These are phyloP conservation scores for Populus davidiana DNA, from an alignment of 345 rosid species.

Conservation along the genomic window DNA sequence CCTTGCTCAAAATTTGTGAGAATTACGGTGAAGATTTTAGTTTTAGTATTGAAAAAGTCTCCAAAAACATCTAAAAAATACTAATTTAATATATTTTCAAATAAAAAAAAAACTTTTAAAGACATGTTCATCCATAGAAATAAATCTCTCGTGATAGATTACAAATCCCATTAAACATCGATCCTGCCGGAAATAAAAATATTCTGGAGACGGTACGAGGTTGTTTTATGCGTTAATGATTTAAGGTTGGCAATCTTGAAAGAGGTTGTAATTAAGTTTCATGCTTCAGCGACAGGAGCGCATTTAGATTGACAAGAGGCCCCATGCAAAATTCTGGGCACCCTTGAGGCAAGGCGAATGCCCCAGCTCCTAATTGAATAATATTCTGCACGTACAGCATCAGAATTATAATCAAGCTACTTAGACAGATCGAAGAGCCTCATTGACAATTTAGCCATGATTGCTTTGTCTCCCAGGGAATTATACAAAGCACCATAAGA, in stretches of 20 bases:
- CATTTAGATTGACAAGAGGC: not conserved
- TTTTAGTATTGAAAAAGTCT: too few species aligned
- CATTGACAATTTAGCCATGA: not conserved
- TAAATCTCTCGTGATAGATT: not conserved
- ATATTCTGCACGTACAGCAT: not conserved
- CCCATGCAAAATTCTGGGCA: not conserved
- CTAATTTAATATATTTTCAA: too few species aligned
- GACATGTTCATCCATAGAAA: too few species aligned
- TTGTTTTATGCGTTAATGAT: not conserved
- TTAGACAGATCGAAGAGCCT: not conserved
- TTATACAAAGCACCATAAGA: not conserved
- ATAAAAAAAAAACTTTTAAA: too few species aligned
- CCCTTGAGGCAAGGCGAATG: not conserved
- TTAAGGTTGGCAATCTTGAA: not conserved
- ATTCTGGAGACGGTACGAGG: not conserved
- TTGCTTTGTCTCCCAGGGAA: not conserved
- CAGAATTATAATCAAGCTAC: not conserved
- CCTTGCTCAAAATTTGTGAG: too few species aligned
- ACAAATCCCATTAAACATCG: not conserved
- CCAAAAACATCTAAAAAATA: too few species aligned
- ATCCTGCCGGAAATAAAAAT: not conserved
- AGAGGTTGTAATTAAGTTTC: not conserved
- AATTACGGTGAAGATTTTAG: too few species aligned
- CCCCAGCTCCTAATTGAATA: not conserved
- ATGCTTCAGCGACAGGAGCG: not conserved